These are phyloP conservation scores for Rhexocercosporidium sp. DNA, from an alignment of 2,329 filamentous ascomycete genomes.

Conservation along the genomic window DNA sequence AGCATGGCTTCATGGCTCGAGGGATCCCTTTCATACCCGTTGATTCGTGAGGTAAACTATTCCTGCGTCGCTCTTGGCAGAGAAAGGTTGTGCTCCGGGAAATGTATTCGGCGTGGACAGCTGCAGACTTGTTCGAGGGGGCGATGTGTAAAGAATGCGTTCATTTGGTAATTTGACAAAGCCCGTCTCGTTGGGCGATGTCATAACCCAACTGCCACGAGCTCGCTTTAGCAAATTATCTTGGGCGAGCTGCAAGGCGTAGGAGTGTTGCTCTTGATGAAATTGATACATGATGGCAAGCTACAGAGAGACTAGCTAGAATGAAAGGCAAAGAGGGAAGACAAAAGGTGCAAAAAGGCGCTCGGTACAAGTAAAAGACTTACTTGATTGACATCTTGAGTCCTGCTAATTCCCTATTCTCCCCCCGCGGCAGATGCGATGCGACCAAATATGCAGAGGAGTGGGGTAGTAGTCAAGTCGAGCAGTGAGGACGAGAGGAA, in stretches of 20 bases:
- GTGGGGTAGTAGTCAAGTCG: constrained; percentile 27
- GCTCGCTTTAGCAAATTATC: constrained; percentile 37
- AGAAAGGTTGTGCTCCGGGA: constrained; percentile 66
- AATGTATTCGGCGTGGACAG: constrained; percentile 69
- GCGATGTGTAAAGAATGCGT: constrained; percentile 79
- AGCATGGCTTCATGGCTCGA: constrained; percentile 25
- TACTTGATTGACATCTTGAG: constrained; percentile 61
- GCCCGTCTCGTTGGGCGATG: constrained; percentile 68
- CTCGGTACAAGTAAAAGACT: constrained; percentile 32
- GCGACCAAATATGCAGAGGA: constrained; percentile 27
- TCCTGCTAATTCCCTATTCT: constrained; percentile 28
- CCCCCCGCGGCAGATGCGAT: constrained; percentile 27
- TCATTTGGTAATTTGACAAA: constrained; percentile 89
- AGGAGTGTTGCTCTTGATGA: constrained; percentile 41
- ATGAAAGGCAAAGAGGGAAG: constrained; percentile 3
- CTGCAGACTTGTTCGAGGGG: constrained; percentile 77
- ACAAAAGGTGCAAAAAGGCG: constrained; percentile 24
- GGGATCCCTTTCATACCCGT: constrained; percentile 63
- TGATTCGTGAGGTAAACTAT: constrained; percentile 84
- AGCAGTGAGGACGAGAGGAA: constrained; percentile 12
- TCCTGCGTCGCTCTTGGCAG: constrained; percentile 75
- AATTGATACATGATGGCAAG: constrained; percentile 38
- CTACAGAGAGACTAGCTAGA: no score
- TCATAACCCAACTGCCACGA: constrained; percentile 84
- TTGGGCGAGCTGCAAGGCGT: constrained; percentile 37